A percentile compares a stretch with the other conserved stretches of the same genome.
These are phyloP conservation scores for Chalaropsis thielavioides DNA, from an alignment of 2,329 filamentous ascomycete species.

Conservation along the genomic window DNA sequence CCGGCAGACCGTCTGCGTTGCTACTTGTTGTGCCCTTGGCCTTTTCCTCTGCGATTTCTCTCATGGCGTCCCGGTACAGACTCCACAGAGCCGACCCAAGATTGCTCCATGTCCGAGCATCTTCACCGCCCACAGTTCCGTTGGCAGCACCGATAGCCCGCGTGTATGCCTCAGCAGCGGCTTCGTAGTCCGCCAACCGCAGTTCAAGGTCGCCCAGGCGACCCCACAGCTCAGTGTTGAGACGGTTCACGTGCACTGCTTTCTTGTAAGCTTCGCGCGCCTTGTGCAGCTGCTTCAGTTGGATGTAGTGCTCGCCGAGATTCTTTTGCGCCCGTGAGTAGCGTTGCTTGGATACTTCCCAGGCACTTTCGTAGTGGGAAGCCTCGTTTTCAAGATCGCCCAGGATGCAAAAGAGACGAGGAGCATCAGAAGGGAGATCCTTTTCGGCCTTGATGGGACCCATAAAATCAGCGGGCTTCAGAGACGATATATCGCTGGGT, in stretches of 20 bases:
- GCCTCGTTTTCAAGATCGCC: conserved; percentile 73
- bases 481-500: conserved; percentile 6
- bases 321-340: conserved; percentile 82
- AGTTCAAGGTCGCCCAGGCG: conserved; percentile 78
- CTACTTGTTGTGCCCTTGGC: conserved; percentile 17
- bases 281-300: conserved; percentile 47
- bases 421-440: conserved; percentile 59
- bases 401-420: conserved; percentile 81
- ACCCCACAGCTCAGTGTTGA: conserved; percentile 78
- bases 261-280: conserved; percentile 66
- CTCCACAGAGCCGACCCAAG: conserved; percentile 70
- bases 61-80: conserved; percentile 42
- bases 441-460: conserved; percentile 41
- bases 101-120: conserved; percentile 91
- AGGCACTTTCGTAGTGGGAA: conserved; percentile 67
- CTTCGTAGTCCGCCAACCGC: conserved; percentile 59
- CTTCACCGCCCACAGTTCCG: conserved; percentile 58
- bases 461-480: conserved; percentile 25
- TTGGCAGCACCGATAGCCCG: conserved; percentile 55
- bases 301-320: conserved; percentile 63
- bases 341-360: conserved; percentile 66
- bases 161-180: conserved; percentile 70
- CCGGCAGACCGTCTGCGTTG: background rate
- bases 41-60: conserved; percentile 25
- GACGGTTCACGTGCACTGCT: conserved; percentile 62